Percentiles rank a stretch among this genome's conserved stretches.
Evolutionary conservation across 2,329 filamentous ascomycete species (phyloP).

Genomic region (Colletotrichum sp.): DNA sequence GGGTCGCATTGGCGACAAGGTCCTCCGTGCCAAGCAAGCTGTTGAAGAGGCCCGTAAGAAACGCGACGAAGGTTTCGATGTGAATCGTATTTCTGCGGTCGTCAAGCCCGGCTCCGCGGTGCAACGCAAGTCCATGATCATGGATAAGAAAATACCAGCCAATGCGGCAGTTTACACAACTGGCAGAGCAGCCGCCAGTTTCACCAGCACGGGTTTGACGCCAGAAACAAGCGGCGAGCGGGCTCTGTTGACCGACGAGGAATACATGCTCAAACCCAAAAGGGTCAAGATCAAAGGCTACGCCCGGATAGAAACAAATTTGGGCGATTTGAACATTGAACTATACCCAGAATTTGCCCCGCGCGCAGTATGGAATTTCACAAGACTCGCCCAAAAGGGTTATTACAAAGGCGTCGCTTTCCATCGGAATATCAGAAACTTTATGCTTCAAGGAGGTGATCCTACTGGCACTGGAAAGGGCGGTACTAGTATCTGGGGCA

Average conservation of each 20-base stretch:
- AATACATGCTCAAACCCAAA: constrained; percentile 93
- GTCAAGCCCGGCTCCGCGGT: constrained; percentile 36
- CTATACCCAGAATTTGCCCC: constrained; percentile 91
- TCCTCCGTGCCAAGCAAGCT: constrained; percentile 88
- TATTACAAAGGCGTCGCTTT: constrained; percentile 88
- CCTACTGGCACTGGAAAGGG: constrained; percentile 91
- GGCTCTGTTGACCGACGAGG: constrained; percentile 88
- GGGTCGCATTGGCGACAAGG: constrained; percentile 80
- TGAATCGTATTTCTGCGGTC: constrained; percentile 57
- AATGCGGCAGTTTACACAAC: constrained; percentile 93
- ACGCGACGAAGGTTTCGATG: constrained; percentile 63
- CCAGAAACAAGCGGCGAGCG: constrained; percentile 89
- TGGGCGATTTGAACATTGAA: constrained; percentile 86
- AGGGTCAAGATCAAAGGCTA: constrained; percentile 91
- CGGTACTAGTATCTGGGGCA: constrained; percentile 91
- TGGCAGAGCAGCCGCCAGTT: constrained; percentile 88
- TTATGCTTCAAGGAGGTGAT: constrained; percentile 98
- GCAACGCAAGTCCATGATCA: constrained; percentile 50
- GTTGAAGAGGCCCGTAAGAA: constrained; percentile 89
- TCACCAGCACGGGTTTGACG: constrained; percentile 93
- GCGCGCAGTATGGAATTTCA: constrained; percentile 96
- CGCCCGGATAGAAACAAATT: constrained; percentile 84
- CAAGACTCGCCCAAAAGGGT: constrained; percentile 83
- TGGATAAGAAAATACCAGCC: constrained; percentile 69
- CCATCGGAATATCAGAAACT: constrained; percentile 92